These are phyloP conservation scores for Cercospora sp. DNA, from an alignment of 2,329 filamentous ascomycete genomes.

Conservation along the genomic window DNA sequence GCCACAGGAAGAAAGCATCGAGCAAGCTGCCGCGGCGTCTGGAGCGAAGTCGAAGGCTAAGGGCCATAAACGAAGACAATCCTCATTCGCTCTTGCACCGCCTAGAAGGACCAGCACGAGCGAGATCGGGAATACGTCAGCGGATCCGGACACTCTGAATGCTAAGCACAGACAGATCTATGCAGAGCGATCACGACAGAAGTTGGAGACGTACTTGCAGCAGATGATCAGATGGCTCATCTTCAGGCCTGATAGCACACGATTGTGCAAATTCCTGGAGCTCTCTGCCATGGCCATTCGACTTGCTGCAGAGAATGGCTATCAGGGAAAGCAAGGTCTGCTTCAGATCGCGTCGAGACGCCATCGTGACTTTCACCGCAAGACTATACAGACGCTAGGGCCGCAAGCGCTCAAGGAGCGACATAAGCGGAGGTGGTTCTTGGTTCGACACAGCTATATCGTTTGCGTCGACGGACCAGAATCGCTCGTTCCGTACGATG, in stretches of 20 bases:
- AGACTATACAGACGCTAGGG: conserved; percentile 27
- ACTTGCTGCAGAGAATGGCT: conserved; percentile 90
- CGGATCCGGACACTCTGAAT: conserved; percentile 36
- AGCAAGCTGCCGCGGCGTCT: conserved; percentile 3
- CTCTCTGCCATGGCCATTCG: conserved; percentile 91
- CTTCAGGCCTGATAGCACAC: conserved; percentile 92
- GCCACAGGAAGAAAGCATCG: conserved; percentile 4
- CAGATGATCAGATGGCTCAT: conserved; percentile 96
- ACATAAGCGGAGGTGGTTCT: conserved; percentile 93
- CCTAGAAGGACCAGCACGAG: conserved; percentile 59
- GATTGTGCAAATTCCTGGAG: conserved; percentile 93
- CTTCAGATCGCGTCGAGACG: conserved; percentile 86
- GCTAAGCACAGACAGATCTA: conserved; percentile 55
- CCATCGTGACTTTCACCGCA: conserved; percentile 47
- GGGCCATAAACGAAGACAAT: conserved; percentile 52
- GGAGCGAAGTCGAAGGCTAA: conserved; percentile 40
- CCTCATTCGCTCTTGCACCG: conserved; percentile 56
- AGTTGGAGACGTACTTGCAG: conserved; percentile 85
- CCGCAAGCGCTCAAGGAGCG: conserved; percentile 76
- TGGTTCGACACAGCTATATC: conserved; percentile 96
- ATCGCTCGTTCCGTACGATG: conserved; percentile 98
- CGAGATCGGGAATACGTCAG: conserved; percentile 41
- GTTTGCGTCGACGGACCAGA: conserved; percentile 98
- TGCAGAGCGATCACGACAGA: conserved; percentile 77
- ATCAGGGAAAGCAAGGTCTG: conserved; percentile 96